A percentile compares a stretch with the other conserved stretches of the same genome.
Evolutionary conservation across 805 yeast genomes (phyloP).

Genomic region (Kuraishia floccosa): DNA sequence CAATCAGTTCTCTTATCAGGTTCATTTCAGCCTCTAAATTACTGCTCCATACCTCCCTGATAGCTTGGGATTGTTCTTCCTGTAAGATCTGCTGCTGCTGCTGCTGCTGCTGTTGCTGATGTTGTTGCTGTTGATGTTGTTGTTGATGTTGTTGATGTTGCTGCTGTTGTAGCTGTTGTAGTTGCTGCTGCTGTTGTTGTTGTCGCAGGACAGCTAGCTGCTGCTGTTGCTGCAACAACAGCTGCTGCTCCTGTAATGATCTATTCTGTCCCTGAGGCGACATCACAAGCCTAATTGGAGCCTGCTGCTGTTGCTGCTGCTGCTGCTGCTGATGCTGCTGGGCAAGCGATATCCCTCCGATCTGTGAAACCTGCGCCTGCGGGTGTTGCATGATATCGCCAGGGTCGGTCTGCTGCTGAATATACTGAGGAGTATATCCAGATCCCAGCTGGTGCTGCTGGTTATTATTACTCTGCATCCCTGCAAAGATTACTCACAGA

Average conservation of each 20-base stretch:
- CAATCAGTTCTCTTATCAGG: constrained; percentile 45
- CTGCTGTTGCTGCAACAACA: constrained; percentile 8
- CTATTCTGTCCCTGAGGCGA: constrained; percentile 22
- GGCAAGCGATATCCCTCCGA: constrained; percentile 7
- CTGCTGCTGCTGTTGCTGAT: constrained; percentile 10
- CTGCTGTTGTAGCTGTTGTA: constrained; percentile 8
- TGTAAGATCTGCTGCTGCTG: constrained; percentile 12
- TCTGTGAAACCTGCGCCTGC: constrained; percentile 1
- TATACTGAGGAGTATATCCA: constrained; percentile 7
- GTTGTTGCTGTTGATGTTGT: constrained; percentile 4
- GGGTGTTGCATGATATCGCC: constrained; percentile 7
- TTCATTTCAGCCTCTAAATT: constrained; percentile 61
- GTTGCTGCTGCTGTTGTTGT: constrained; percentile 17
- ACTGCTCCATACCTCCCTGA: constrained; percentile 65
- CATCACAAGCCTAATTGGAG: constrained; percentile 18
- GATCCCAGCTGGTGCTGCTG: too few species aligned
- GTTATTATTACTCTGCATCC: background rate
- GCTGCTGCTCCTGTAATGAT: constrained; percentile 8
- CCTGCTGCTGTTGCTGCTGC: constrained; percentile 7
- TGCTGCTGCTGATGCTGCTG: constrained; percentile 7
- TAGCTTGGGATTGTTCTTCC: constrained; percentile 26
- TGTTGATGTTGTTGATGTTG: constrained; percentile 9
- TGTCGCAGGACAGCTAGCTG: constrained; percentile 3
- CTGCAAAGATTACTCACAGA: background rate
- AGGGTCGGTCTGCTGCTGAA: constrained; percentile 5